A percentile compares a stretch with the other conserved stretches of the same genome.
Conservation (phyloP, 2,329 filamentous ascomycete genomes). For the Ophiostoma fasciatum region DNA sequence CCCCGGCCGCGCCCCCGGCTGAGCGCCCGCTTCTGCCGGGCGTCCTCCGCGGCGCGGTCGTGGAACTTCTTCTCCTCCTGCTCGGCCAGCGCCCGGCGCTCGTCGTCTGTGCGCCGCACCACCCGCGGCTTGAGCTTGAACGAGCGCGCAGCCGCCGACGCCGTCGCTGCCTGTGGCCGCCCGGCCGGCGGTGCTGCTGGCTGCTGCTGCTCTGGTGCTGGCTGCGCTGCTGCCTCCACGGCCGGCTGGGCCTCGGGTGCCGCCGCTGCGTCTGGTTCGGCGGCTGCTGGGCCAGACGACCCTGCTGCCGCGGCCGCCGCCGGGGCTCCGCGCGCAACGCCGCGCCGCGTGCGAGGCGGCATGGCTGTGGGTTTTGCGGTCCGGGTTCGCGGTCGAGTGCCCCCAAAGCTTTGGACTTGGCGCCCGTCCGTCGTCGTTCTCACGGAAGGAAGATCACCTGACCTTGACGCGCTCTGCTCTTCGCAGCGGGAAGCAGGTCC, state of each 20-base stretch:
- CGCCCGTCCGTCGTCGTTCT: too few relatives aligned
- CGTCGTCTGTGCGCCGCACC: slow-evolving; percentile 20
- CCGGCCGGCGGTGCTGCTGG: slow-evolving; percentile 1
- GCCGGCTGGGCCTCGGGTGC: neutral
- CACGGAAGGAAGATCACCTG: too few relatives aligned
- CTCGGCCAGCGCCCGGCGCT: slow-evolving; percentile 21
- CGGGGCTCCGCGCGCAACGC: slow-evolving; percentile 5
- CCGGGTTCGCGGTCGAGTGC: too few relatives aligned
- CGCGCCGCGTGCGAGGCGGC: slow-evolving; percentile 10
- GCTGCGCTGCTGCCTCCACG: neutral
- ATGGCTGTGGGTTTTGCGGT: neutral
- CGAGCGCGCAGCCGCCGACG: slow-evolving; percentile 2
- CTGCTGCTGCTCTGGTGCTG: slow-evolving; percentile 2
- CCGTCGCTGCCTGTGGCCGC: neutral
- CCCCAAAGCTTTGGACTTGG: too few relatives aligned
- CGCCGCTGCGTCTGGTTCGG: neutral
- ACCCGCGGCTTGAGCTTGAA: slow-evolving; percentile 20
- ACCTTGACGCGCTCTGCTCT: too few relatives aligned
- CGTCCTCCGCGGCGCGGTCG: slow-evolving; percentile 18
- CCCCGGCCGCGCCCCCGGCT: slow-evolving; percentile 17
- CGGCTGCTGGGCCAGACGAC: slow-evolving; percentile 1
- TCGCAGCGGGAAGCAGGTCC: too few relatives aligned
- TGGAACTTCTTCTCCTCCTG: slow-evolving; percentile 19
- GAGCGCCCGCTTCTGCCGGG: slow-evolving; percentile 12
- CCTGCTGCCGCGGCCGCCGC: slow-evolving; percentile 4